These are phyloP conservation scores for Suaeda aralocaspica DNA, from an alignment of 148 eudicot species.

Conservation along the genomic window DNA sequence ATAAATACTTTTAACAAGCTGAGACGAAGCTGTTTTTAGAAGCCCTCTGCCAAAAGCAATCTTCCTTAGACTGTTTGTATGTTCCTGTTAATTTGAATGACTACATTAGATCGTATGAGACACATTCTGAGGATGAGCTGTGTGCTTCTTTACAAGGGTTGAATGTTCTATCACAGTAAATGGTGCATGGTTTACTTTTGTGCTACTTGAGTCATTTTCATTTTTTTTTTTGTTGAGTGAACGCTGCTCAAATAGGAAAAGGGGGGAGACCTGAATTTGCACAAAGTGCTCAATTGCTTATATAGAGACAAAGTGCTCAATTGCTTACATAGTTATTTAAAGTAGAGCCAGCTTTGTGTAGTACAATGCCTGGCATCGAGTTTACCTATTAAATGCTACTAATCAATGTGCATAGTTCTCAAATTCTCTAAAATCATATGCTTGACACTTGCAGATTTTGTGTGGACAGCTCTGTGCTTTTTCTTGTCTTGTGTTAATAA, in stretches of 20 bases:
- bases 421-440: not conserved
- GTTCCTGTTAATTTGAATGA: not conserved
- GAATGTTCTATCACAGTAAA: not conserved
- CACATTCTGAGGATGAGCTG: not conserved
- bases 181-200: not conserved
- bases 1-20: not conserved
- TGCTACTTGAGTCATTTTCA: not conserved
- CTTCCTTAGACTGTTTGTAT: not conserved
- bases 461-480: not conserved
- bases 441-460: not conserved
- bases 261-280: not conserved
- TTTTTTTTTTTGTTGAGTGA: not conserved
- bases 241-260: not conserved
- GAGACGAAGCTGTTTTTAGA: not conserved
- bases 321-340: not conserved
- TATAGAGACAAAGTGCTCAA: not conserved
- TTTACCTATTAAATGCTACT: not conserved
- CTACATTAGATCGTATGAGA: not conserved
- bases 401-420: not conserved
- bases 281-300: not conserved
- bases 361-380: not conserved
- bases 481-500: not conserved
- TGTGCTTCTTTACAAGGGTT: not conserved
- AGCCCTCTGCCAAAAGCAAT: not conserved
- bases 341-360: not conserved